Evolutionary conservation across 257 asterid genomes (phyloP).

Genomic region (Solanum virginianum): DNA sequence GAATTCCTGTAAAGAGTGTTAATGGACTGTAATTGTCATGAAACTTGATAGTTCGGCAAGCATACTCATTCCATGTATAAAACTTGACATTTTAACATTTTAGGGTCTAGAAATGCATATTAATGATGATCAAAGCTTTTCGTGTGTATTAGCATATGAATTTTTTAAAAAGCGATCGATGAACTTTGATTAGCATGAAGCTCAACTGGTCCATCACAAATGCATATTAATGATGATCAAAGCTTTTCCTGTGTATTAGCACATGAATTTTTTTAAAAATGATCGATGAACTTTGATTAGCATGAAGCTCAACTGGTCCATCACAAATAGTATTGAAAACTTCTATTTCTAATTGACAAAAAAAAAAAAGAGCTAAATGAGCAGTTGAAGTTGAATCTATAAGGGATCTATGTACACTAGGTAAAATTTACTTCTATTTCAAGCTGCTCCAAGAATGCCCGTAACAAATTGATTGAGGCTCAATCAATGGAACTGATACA

Average conservation of each 20-base stretch:
- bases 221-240: neutral
- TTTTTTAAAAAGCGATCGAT: neutral
- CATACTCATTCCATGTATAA: neutral
- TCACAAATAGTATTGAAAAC: neutral
- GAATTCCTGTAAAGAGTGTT: too few species aligned
- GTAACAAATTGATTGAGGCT: neutral
- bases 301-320: neutral
- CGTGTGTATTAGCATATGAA: neutral
- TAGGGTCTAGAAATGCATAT: neutral
- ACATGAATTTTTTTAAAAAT: neutral
- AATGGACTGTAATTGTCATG: too few species aligned
- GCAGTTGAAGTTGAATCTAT: neutral
- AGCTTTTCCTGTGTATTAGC: neutral
- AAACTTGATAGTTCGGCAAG: neutral
- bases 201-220: neutral
- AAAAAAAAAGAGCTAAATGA: neutral
- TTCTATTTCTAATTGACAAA: neutral
- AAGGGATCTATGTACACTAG: neutral
- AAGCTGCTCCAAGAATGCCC: neutral
- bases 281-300: neutral
- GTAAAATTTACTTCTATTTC: neutral
- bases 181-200: neutral
- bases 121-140: neutral
- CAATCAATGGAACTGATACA: constrained; percentile 7
- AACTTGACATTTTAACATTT: neutral